Evolutionary conservation across 257 asterid genomes (phyloP).

Genomic region (Nyctanthes arbortristis): DNA sequence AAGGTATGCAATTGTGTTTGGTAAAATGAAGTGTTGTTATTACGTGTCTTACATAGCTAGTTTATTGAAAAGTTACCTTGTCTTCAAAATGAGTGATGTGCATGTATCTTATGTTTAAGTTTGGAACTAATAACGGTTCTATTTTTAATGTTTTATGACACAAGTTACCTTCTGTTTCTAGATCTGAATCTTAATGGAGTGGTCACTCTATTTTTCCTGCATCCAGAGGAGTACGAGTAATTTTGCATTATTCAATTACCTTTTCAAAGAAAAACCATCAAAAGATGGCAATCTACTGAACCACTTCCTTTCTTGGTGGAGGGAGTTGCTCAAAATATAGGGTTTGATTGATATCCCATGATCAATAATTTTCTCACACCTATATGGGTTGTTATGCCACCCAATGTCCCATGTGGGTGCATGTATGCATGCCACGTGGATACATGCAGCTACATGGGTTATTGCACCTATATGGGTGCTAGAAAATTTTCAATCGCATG

Average conservation of each 20-base stretch:
- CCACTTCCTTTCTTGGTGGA: background rate
- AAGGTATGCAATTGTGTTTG: slow-evolving; percentile 44
- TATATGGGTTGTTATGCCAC: too few species aligned
- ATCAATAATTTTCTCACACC: too few species aligned
- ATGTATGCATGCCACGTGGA: too few species aligned
- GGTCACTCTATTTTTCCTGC: background rate
- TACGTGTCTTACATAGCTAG: slow-evolving; percentile 8
- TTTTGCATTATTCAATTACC: background rate
- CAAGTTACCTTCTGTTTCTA: slow-evolving; percentile 11
- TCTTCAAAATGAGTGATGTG: background rate
- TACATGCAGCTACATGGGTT: too few species aligned
- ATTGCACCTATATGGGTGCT: too few species aligned
- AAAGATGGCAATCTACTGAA: too few species aligned
- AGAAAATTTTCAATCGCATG: too few species aligned
- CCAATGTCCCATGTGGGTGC: too few species aligned
- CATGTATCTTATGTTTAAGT: background rate
- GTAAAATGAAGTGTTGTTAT: slow-evolving; percentile 9
- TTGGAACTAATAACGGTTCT: background rate
- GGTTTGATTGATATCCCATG: too few species aligned
- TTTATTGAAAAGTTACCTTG: slow-evolving; percentile 6
- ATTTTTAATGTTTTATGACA: too few species aligned
- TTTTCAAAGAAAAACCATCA: background rate
- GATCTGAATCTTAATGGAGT: background rate
- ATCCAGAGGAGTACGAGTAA: background rate
- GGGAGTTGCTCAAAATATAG: too few species aligned